Evolutionary conservation across 768 basidiomycete genomes (phyloP), one percentile per base, ranked within the genome.

Genomic region (Collybia sordida): DNA sequence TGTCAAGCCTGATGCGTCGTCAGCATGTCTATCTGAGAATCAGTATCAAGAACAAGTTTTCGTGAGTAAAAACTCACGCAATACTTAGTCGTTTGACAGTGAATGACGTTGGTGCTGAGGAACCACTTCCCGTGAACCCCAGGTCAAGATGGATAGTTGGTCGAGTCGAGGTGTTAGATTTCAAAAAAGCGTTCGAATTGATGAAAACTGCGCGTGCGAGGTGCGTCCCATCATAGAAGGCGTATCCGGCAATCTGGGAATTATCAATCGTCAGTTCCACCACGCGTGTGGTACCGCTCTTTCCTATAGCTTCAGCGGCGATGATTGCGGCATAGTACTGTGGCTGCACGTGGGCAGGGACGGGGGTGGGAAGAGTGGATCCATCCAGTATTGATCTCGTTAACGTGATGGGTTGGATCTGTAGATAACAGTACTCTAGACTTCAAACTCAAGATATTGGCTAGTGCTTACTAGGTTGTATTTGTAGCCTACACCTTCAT

Each of bases 401-500:
- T 38, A 88, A 66, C 0, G 79, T 69, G 31, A 71, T 62, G 2
- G 86, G 87, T 64, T 88, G 86, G 42, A 88, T 75, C 86, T 87
- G 45, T 3, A 41, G 12, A 40, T 11, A 5, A 27, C 51, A 24
- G n/a, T 22, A n/a, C 24, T 42, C 39, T 6, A 24, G 6, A 15
- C 22, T 18, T 6, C 15, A 8, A 24, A 22, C 22, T 22, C n/a
- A n/a, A n/a, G 14, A 28, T 0, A 14, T 4, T 31, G 9, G 31
- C n/a, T 31, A 12, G 14, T 4, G 52, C 66, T 47, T 46, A 82
- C 85, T 43, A 86, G 68, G 59, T 80, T 83, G 58, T 87, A 88
- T 64, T 87, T 88, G 67, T 75, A 88, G 1, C 85, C 86, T 45
- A 87, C 69, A 11, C 85, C 86, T 49, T 83, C 72, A 59, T 88